Evolutionary conservation across 1,284 basidiomycete species (phyloP), one percentile per base, ranked within the genome.

Genomic region (Malassezia cuniculi): DNA sequence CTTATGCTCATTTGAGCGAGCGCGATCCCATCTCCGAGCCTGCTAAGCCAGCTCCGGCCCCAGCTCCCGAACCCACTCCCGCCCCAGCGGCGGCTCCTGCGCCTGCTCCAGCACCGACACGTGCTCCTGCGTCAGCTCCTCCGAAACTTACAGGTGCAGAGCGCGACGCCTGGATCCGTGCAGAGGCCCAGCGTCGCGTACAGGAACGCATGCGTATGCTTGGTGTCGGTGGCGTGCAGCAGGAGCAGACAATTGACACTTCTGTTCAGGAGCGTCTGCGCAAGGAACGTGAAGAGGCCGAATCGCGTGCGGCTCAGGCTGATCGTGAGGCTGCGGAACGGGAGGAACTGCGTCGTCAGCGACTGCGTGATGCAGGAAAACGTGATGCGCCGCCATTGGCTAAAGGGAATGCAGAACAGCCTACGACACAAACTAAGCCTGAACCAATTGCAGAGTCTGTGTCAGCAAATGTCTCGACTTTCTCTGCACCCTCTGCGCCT

Each of bases 121-220:
- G 33, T 1, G 52, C 59, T 5, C 30, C 72, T 8, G 69, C 73
- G 2, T 74, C 77, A 7, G 74, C 79, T 7, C 73, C 74, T 71
- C 32, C 81, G 68, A 79, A 76, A 46, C 85, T 94, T 82, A 80
- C 84, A 0, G 72, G 80, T 0, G 85, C 81, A 51, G 84, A 95
- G 61, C 78, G 85, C 8, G 73, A 77, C 39, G 85, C 82, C 0
- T 86, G 75, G 62, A 77, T 84, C 50, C 78, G 78, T 14, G 79
- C 78, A 3, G 79, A 93, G 66, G 90, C 86, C 1, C 79, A 84
- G 59, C 76, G 79, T 15, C 77, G 82, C 30, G 78, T 94, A 25
- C 78, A 85, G 55, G 86, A 81, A 29, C 81, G 90, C 21, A 86
- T 85, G 75, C 77, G 79, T 27, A 81, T 81, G 7, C 75, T 95